Evolutionary conservation across 2,329 filamentous ascomycete genomes (phyloP).

Genomic region (Fusarium sp.): DNA sequence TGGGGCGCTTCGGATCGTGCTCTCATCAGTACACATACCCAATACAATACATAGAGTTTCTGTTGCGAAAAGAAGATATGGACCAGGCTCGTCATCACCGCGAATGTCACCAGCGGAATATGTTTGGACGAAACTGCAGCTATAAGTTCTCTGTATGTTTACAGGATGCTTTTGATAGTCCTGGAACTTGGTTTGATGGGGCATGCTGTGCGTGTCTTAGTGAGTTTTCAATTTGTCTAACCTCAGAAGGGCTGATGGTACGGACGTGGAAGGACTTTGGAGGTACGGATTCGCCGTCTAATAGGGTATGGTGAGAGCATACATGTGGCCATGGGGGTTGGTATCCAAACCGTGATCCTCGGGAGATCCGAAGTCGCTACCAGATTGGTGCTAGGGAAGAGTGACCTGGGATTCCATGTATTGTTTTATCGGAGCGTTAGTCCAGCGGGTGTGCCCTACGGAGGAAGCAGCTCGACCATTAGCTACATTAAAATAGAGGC

Average conservation of each 20-base stretch:
- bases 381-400: too few species aligned
- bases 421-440: too few species aligned
- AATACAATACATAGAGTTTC: not conserved
- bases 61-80: not conserved
- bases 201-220: not conserved
- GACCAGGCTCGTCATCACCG: too few species aligned
- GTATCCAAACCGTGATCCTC: not conserved
- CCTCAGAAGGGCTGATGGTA: not conserved
- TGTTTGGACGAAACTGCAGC: not conserved
- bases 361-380: not conserved
- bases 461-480: too few species aligned
- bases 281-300: not conserved
- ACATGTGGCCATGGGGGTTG: not conserved
- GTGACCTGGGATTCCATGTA: too few species aligned
- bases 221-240: constrained; percentile 1
- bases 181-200: not conserved
- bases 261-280: constrained; percentile 8
- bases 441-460: too few species aligned
- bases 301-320: not conserved
- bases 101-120: too few species aligned
- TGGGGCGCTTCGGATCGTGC: not conserved
- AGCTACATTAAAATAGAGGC: too few species aligned
- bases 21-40: not conserved
- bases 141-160: not conserved
- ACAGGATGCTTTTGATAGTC: not conserved